Percentiles rank a stretch among this genome's conserved stretches.
Conservation (phyloP, 2,329 filamentous ascomycete species). For the Cordyceps militaris region DNA sequence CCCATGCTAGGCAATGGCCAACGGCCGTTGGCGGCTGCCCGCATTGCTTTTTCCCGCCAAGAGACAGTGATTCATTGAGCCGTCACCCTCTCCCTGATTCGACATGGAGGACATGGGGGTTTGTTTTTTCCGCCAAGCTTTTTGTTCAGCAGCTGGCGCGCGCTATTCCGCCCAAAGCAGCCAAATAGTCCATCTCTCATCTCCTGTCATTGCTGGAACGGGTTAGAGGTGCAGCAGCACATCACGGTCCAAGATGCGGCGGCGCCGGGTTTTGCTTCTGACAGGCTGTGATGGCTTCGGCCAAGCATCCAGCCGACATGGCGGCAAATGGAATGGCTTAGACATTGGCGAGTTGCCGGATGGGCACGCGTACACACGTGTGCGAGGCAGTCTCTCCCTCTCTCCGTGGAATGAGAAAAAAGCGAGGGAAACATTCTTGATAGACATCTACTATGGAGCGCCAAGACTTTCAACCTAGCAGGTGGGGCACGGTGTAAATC, state of each 20-base stretch:
- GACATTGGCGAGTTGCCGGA: neutral
- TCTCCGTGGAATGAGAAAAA: neutral
- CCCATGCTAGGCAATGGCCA: neutral
- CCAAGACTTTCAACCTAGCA: too few species aligned
- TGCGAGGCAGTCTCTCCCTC: neutral
- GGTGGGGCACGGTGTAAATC: too few species aligned
- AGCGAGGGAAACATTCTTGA: neutral
- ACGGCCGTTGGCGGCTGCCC: neutral
- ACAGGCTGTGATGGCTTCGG: neutral
- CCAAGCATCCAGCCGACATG: neutral
- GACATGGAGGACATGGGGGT: neutral
- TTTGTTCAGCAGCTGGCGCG: neutral
- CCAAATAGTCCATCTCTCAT: neutral
- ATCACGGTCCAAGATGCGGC: neutral
- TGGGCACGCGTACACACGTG: neutral
- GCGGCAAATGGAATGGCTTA: neutral
- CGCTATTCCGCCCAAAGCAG: neutral
- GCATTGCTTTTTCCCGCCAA: constrained; percentile 1
- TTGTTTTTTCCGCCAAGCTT: neutral
- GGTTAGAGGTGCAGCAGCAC: neutral
- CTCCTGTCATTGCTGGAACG: neutral
- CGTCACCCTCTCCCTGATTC: neutral
- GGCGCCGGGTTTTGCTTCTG: neutral
- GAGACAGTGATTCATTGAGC: neutral
- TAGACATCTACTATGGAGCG: too few species aligned